Conservation (phyloP, 192 early-diverging fungal species). For the Paraglomus occultum region DNA sequence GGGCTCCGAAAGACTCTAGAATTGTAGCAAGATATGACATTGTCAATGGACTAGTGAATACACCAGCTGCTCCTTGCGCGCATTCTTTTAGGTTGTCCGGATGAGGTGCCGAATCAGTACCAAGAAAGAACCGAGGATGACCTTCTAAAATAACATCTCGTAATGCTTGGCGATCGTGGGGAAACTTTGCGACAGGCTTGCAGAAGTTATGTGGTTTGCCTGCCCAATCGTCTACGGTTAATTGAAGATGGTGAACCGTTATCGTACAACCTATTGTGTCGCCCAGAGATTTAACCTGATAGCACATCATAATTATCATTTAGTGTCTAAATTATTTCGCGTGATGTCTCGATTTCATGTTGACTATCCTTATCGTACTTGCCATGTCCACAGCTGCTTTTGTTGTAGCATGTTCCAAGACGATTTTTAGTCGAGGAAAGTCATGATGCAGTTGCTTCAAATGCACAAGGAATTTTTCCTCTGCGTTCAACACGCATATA, state of each 20-base stretch:
- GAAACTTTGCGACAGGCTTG: constrained; percentile 98
- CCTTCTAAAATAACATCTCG: constrained; percentile 77
- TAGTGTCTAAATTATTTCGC: too few relatives aligned
- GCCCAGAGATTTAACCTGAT: constrained; percentile 79
- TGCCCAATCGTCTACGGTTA: constrained; percentile 97
- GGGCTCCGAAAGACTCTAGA: constrained; percentile 80
- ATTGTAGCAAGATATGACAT: constrained; percentile 86
- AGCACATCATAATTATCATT: neutral
- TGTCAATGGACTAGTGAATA: constrained; percentile 87
- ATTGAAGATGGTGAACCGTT: constrained; percentile 90
- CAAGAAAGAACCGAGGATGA: constrained; percentile 95
- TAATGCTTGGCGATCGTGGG: constrained; percentile 86
- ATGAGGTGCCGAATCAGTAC: constrained; percentile 96
- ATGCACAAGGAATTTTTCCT: constrained; percentile 86
- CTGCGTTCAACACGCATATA: constrained; percentile 95
- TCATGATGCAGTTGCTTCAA: constrained; percentile 80
- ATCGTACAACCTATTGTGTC: constrained; percentile 92
- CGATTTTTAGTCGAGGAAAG: constrained; percentile 93
- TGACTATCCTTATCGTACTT: constrained; percentile 1
- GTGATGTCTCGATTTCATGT: neutral
- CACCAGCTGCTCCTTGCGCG: constrained; percentile 80
- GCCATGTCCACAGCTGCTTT: constrained; percentile 89
- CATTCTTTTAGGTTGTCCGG: constrained; percentile 85
- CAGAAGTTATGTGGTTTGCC: constrained; percentile 96
- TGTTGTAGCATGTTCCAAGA: constrained; percentile 96